These are phyloP conservation scores for Rubia yunnanensis DNA, from an alignment of 257 asterid species.

Conservation along the genomic window DNA sequence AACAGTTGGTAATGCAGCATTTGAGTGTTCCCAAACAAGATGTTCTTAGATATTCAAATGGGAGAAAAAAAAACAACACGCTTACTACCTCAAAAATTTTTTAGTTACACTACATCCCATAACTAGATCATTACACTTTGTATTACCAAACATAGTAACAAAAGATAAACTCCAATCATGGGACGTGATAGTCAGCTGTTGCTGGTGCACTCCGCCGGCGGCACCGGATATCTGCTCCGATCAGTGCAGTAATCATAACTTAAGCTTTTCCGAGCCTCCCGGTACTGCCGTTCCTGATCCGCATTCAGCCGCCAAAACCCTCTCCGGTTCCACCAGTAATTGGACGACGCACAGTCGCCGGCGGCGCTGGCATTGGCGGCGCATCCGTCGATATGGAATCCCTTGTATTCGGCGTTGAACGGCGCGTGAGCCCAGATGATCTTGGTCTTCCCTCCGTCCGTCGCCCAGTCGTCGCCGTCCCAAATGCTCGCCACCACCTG, in stretches of 20 bases:
- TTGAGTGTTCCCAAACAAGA: too few species aligned
- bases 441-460: conserved; percentile 51
- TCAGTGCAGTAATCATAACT: neutral
- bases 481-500: conserved; percentile 45
- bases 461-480: conserved; percentile 58
- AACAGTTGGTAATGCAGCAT: too few species aligned
- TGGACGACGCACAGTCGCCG: neutral
- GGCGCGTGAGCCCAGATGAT: conserved; percentile 52
- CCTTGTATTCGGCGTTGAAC: conserved; percentile 19
- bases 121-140: too few species aligned
- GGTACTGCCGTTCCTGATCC: neutral
- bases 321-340: neutral
- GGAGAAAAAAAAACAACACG: too few species aligned
- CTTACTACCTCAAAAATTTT: too few species aligned
- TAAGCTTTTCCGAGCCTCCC: neutral
- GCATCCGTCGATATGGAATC: conserved; percentile 12
- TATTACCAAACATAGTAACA: too few species aligned
- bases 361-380: neutral
- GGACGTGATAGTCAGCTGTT: neutral
- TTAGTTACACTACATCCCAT: too few species aligned
- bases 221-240: neutral
- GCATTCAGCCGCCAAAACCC: neutral
- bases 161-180: too few species aligned
- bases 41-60: too few species aligned
- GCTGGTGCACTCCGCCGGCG: neutral